phyloP scores from a whole-genome alignment of 2,329 filamentous ascomycete genomes.

The Orbilia javanica region DNA sequence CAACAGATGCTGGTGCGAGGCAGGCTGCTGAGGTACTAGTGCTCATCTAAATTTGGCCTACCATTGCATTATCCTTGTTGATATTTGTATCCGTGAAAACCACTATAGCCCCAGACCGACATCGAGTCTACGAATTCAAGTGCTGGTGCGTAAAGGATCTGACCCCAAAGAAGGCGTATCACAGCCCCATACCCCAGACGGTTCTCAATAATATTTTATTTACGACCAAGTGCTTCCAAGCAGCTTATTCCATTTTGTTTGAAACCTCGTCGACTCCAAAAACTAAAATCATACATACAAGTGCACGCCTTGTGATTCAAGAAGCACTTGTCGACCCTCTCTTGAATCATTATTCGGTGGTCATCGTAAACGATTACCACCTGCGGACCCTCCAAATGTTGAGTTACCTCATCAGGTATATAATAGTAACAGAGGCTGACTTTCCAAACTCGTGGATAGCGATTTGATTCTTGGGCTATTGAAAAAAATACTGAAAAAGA shows the following conservation, averaged over 20 bases:
- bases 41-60: no score
- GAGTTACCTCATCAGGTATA: neutral
- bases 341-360: slow-evolving; percentile 88
- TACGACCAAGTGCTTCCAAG: slow-evolving; percentile 60
- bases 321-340: slow-evolving; percentile 94
- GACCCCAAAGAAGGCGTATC: neutral
- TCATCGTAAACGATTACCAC: slow-evolving; percentile 98
- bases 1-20: slow-evolving; percentile 29
- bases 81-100: neutral
- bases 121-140: neutral
- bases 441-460: slow-evolving; percentile 71
- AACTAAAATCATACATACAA: slow-evolving; percentile 94
- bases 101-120: neutral
- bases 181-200: neutral
- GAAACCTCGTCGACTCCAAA: slow-evolving; percentile 89
- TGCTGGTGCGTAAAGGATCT: neutral
- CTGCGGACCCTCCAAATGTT: slow-evolving; percentile 78
- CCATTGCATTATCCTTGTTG: neutral
- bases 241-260: slow-evolving; percentile 68
- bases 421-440: neutral
- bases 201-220: neutral
- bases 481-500: slow-evolving; percentile 86
- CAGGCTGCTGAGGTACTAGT: slow-evolving; percentile 32
- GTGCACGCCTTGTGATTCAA: slow-evolving; percentile 88
- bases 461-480: slow-evolving; percentile 89